phyloP scores from a whole-genome alignment of 2,329 filamentous ascomycete genomes.

The Didymella segeticola region DNA sequence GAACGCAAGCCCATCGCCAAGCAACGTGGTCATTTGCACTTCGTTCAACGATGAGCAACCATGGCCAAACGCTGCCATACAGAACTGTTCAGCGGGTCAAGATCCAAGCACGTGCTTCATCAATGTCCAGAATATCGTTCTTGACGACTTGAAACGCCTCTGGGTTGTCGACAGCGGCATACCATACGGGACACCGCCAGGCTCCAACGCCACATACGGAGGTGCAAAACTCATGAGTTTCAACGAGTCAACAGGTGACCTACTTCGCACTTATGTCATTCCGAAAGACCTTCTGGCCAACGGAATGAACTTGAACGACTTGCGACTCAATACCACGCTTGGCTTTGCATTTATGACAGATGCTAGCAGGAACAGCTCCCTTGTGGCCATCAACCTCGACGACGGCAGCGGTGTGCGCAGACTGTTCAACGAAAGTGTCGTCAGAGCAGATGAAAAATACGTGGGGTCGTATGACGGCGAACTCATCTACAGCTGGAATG shows the following conservation, averaged over 20 bases:
- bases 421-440: constrained; percentile 47
- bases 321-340: constrained; percentile 54
- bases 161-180: constrained; percentile 55
- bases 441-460: constrained; percentile 49
- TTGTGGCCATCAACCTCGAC: constrained; percentile 51
- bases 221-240: constrained; percentile 55
- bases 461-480: constrained; percentile 49
- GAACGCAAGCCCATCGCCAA: constrained; percentile 46
- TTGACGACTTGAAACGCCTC: constrained; percentile 48
- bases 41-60: constrained; percentile 49
- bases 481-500: constrained; percentile 47
- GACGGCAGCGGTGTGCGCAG: constrained; percentile 46
- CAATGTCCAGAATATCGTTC: constrained; percentile 55
- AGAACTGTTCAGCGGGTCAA: constrained; percentile 50
- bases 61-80: constrained; percentile 51
- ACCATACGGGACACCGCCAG: constrained; percentile 31
- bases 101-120: constrained; percentile 53
- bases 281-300: constrained; percentile 45
- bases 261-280: constrained; percentile 49
- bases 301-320: constrained; percentile 51
- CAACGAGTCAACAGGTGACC: constrained; percentile 39
- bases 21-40: constrained; percentile 50
- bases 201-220: constrained; percentile 36
- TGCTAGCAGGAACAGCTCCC: constrained; percentile 46
- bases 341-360: constrained; percentile 54